Evolutionary conservation across 2,329 filamentous ascomycete species (phyloP).

Genomic region (Beauveria varroae): DNA sequence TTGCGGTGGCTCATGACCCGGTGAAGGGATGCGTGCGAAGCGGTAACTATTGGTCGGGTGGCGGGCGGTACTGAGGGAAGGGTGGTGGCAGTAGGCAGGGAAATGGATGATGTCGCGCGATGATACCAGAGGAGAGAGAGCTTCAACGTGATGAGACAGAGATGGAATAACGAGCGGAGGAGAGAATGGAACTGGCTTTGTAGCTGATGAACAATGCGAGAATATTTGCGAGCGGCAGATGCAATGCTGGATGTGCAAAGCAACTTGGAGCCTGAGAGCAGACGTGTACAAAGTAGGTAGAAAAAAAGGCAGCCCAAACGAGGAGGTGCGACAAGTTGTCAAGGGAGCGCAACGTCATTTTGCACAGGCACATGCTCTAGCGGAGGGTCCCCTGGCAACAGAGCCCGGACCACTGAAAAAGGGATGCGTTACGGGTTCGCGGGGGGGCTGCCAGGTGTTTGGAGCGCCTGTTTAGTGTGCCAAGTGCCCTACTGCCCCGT

Average conservation of each 20-base stretch:
- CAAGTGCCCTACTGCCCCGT: too few relatives aligned
- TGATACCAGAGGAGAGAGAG: background rate
- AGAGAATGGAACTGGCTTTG: background rate
- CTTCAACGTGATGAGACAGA: background rate
- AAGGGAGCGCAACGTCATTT: slow-evolving; percentile 4
- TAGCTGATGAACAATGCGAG: background rate
- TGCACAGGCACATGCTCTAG: background rate
- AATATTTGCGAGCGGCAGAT: background rate
- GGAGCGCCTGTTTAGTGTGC: too few relatives aligned
- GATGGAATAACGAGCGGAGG: background rate
- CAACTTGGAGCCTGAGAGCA: background rate
- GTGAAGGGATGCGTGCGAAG: background rate
- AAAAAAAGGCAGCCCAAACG: slow-evolving; percentile 2
- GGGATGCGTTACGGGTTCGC: too few relatives aligned
- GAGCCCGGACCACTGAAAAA: background rate
- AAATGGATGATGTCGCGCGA: background rate
- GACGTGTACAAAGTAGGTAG: background rate
- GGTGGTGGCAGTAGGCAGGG: background rate
- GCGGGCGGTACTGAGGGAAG: background rate
- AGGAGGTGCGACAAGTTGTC: background rate
- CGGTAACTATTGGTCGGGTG: background rate
- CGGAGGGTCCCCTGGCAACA: background rate
- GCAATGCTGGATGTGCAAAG: background rate
- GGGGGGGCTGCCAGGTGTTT: too few relatives aligned
- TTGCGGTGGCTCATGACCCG: background rate